Conservation (phyloP, 2,329 filamentous ascomycete genomes). For the Blumeria graminis region DNA sequence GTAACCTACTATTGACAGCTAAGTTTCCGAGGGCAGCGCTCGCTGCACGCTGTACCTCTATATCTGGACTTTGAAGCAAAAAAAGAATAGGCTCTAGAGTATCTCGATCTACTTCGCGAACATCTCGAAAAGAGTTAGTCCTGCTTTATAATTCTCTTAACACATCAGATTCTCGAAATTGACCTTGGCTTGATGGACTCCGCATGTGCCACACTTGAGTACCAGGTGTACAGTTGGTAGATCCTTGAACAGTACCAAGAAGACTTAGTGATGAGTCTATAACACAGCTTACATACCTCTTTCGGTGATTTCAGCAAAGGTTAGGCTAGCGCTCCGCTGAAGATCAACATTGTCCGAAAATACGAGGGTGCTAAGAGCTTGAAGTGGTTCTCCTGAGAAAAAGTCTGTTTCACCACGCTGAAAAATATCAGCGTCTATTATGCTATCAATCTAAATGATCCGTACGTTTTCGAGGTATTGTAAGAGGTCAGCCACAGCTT, state of each 20-base stretch:
- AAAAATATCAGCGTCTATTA: constrained; percentile 6
- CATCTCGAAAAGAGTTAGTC: constrained; percentile 36
- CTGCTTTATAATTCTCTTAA: neutral
- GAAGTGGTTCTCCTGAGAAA: constrained; percentile 85
- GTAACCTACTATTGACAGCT: constrained; percentile 68
- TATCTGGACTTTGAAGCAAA: constrained; percentile 80
- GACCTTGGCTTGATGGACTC: too few relatives aligned
- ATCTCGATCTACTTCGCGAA: constrained; percentile 80
- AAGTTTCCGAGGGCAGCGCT: constrained; percentile 90
- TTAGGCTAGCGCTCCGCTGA: constrained; percentile 88
- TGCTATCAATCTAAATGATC: neutral
- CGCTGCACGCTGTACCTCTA: constrained; percentile 88
- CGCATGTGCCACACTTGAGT: too few relatives aligned
- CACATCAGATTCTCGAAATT: neutral
- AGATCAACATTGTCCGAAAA: constrained; percentile 98
- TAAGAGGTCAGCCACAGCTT: constrained; percentile 84
- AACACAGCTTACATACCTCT: constrained; percentile 38
- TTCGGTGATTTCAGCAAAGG: constrained; percentile 97
- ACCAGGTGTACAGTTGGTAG: too few relatives aligned
- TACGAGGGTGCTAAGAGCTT: constrained; percentile 81
- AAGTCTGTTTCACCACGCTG: constrained; percentile 88
- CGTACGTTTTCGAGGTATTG: constrained; percentile 87
- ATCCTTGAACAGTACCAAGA: too few relatives aligned
- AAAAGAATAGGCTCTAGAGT: constrained; percentile 92
- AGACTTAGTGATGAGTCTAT: neutral